These are phyloP conservation scores for Cercospora citrullina DNA, from an alignment of 2,329 filamentous ascomycete genomes.

Conservation along the genomic window DNA sequence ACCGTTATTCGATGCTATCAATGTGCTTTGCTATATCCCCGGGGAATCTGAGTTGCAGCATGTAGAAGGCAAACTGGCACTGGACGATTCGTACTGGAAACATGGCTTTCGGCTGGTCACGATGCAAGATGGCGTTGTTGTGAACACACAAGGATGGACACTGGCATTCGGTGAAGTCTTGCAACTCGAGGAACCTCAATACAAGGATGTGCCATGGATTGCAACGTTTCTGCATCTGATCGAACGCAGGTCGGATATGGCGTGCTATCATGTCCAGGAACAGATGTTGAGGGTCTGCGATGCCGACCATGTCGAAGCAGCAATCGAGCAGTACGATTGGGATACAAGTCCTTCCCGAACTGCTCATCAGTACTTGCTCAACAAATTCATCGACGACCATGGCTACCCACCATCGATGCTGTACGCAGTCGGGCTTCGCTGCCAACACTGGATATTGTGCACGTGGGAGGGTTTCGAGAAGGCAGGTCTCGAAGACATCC, in stretches of 20 bases:
- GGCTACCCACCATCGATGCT: not conserved
- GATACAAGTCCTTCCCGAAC: not conserved
- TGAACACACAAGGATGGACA: not conserved
- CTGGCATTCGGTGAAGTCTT: not conserved
- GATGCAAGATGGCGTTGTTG: not conserved
- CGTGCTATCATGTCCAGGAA: not conserved
- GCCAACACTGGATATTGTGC: not conserved
- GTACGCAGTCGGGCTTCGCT: not conserved
- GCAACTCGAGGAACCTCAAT: constrained; percentile 1
- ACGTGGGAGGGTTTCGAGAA: not conserved
- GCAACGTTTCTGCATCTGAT: not conserved
- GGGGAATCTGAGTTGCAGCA: constrained; percentile 1
- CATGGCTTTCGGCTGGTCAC: not conserved
- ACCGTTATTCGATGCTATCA: not conserved
- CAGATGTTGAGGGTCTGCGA: not conserved
- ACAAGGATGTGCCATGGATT: not conserved
- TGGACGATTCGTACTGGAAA: not conserved
- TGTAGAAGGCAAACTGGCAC: not conserved
- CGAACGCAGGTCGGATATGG: not conserved
- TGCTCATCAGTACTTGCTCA: not conserved
- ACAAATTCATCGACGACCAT: not conserved
- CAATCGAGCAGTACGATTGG: not conserved
- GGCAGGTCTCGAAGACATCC: not conserved
- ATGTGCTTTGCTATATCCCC: not conserved
- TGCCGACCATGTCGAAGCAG: not conserved